Conservation (phyloP, 345 rosid genomes). For the Euphorbia tirucalli region DNA sequence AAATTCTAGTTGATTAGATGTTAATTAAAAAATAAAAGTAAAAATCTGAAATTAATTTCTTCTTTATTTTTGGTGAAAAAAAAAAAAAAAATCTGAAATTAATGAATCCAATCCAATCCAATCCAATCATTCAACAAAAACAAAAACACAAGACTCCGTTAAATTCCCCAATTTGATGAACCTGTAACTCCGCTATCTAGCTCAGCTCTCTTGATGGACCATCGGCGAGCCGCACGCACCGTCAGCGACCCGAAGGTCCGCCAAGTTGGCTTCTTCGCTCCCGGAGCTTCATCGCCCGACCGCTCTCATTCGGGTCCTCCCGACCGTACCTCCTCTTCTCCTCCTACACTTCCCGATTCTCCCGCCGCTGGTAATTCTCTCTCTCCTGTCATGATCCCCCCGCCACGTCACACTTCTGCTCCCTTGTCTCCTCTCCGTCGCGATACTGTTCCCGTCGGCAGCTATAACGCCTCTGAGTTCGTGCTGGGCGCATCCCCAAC, state of each 20-base stretch:
- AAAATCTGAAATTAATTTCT: no score
- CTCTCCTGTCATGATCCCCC: slow-evolving; percentile 89
- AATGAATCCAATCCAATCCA: no score
- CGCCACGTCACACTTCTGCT: slow-evolving; percentile 68
- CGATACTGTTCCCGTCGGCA: slow-evolving; percentile 11
- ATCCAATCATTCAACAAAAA: background rate
- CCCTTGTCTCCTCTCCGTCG: slow-evolving; percentile 33
- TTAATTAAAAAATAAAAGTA: no score
- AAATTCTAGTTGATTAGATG: no score
- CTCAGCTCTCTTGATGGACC: slow-evolving; percentile 45
- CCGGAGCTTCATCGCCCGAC: slow-evolving; percentile 44
- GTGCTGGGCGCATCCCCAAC: slow-evolving; percentile 35
- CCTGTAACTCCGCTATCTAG: background rate
- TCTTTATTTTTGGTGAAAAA: no score
- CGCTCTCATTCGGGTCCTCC: slow-evolving; percentile 38
- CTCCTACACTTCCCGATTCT: slow-evolving; percentile 37
- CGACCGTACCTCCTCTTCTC: slow-evolving; percentile 28
- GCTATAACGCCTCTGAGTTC: slow-evolving; percentile 20
- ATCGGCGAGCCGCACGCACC: slow-evolving; percentile 70
- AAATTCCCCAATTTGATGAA: background rate
- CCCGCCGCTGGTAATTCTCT: slow-evolving; percentile 50
- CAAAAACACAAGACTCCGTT: background rate
- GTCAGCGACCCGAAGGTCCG: slow-evolving; percentile 85
- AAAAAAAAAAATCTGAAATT: no score
- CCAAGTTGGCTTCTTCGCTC: slow-evolving; percentile 79